Percentiles rank a stretch among this genome's conserved stretches.
These are phyloP conservation scores for Phytopythium boreale DNA, from an alignment of 352 stramenopile genomes.

Conservation along the genomic window DNA sequence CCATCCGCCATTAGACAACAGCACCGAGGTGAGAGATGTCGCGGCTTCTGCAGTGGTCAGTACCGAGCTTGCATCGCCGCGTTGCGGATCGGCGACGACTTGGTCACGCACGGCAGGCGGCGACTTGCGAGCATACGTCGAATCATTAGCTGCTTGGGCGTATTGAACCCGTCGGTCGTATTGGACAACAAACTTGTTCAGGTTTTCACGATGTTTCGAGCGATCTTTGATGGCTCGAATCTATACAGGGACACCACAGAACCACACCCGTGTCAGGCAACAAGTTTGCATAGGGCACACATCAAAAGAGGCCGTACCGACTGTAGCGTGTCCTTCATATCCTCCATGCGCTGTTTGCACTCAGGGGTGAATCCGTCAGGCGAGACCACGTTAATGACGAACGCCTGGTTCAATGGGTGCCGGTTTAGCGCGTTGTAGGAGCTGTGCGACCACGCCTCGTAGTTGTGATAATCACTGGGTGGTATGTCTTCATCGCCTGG, in stretches of 20 bases:
- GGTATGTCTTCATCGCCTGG: neutral
- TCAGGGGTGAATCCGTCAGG: neutral
- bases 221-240: neutral
- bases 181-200: neutral
- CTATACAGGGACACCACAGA: neutral
- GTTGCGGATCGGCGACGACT: no score
- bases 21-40: neutral
- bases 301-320: neutral
- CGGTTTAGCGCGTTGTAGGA: neutral
- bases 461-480: neutral
- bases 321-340: neutral
- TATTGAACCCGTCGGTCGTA: neutral
- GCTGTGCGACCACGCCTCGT: neutral
- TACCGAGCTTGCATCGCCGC: neutral
- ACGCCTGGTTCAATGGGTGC: neutral
- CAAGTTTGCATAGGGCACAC: no score
- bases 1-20: no score
- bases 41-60: neutral
- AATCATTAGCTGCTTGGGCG: neutral
- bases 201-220: neutral
- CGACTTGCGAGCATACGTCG: neutral
- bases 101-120: neutral
- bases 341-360: neutral
- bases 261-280: no score
- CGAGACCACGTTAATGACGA: neutral